A percentile compares a stretch with the other conserved stretches of the same genome.
phyloP scores from a whole-genome alignment of 2,329 filamentous ascomycete species.

The Xylaria sp. region DNA sequence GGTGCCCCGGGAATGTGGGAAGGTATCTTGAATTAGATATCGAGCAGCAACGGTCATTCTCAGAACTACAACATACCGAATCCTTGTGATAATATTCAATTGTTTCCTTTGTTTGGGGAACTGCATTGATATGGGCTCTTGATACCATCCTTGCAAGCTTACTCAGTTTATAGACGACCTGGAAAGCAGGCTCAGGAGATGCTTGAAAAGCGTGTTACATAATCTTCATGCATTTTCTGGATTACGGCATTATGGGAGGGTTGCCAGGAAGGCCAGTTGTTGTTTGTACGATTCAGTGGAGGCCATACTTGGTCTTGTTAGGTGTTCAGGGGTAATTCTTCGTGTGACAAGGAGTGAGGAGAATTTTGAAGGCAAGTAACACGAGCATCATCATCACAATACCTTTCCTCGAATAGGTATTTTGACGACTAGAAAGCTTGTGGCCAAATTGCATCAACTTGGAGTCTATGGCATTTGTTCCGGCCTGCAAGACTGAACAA shows the following conservation, averaged over 20 bases:
- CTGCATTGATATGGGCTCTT: constrained; percentile 43
- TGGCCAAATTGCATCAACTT: constrained; percentile 39
- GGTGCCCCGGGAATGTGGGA: constrained; percentile 74
- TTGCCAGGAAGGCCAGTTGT: constrained; percentile 40
- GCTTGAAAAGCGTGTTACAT: constrained; percentile 55
- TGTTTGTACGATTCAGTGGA: constrained; percentile 47
- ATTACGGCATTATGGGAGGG: constrained; percentile 50
- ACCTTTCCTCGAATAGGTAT: constrained; percentile 16
- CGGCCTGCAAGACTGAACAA: constrained; percentile 33
- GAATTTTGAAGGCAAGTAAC: constrained; percentile 29
- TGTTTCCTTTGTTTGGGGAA: constrained; percentile 48
- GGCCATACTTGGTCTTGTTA: constrained; percentile 38
- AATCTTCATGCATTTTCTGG: constrained; percentile 55
- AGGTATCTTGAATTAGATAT: constrained; percentile 66
- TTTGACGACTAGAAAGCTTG: constrained; percentile 21
- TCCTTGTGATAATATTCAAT: constrained; percentile 48
- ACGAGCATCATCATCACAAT: constrained; percentile 36
- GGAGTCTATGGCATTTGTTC: constrained; percentile 39
- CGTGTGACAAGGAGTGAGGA: constrained; percentile 32
- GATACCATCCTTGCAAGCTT: constrained; percentile 48
- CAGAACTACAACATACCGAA: constrained; percentile 31
- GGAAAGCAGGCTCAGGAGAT: constrained; percentile 47
- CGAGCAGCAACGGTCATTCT: constrained; percentile 24
- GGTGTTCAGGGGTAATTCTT: constrained; percentile 48
- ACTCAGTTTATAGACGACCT: constrained; percentile 51